Evolutionary conservation across 73 alveolate genomes (phyloP), one percentile per base, ranked within the genome.

Genomic region (Paramecium caudatum): DNA sequence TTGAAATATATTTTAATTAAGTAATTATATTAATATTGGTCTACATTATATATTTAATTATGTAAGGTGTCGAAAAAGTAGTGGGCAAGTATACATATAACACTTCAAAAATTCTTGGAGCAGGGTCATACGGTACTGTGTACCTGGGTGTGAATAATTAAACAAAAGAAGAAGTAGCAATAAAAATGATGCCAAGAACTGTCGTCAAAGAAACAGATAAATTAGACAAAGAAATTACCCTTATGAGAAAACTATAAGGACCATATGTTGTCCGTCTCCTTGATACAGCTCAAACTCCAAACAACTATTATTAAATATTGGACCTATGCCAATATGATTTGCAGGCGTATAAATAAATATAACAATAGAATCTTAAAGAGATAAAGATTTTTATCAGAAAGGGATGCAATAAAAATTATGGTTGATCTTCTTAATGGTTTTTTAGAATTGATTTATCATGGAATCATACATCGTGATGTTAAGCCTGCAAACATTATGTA

Each of bases 401-500:
- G n/a, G 25, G 37, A 39, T 15, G 32, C 33, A 34, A 34, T 34
- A n/a, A 37, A 16, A 62, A 62, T 61, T 69, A 69, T 69, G n/a
- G 45, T 13, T 17, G 12, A 36, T 16, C 12, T 34, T 69, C 33
- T 21, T 15, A 17, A 10, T 69, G 37, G 86, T 21, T 69, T 34
- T 37, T 7, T 34, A 25, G 83, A 15, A 36, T 87, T 84, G 7
- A 46, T 37, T 61, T 3, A 61, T 36, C 33, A 84, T 5, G 23
- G 45, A 32, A 84, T 84, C 25, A 74, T 74, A 7, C 92, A 84
- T 30, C 55, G 92, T 36, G 92, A 84, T 62, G 23, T 84, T 23
- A 84, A 84, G 63, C 92, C 92, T 37, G 92, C 92, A n/a, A 84
- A 84, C 46, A 84, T 84, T 10, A 9, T 84, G 50, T 61, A 84